Evolutionary conservation across 2,329 filamentous ascomycete genomes (phyloP).

Genomic region (Coniochaeta hoffmannii): DNA sequence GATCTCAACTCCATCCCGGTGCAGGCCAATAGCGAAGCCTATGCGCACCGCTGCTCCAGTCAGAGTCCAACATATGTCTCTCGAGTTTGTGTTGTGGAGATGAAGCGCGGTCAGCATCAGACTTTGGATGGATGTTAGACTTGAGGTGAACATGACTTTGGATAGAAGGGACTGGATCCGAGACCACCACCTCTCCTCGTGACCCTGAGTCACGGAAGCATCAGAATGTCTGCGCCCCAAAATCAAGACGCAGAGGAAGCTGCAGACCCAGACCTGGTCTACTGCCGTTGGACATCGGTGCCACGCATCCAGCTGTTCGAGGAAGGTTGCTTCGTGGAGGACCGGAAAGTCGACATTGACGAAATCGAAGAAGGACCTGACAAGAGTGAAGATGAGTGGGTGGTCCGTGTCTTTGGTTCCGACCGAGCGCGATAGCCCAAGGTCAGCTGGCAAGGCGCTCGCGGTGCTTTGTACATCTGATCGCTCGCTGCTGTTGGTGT

Average conservation of each 20-base stretch:
- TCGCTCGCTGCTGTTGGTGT: slow-evolving; percentile 1
- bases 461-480: neutral
- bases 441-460: slow-evolving; percentile 1
- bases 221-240: slow-evolving; percentile 26
- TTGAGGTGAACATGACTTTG: slow-evolving; percentile 33
- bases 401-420: neutral
- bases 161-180: slow-evolving; percentile 30
- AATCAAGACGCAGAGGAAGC: slow-evolving; percentile 31
- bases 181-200: slow-evolving; percentile 32
- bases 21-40: slow-evolving; percentile 34
- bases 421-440: slow-evolving; percentile 9
- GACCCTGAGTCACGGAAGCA: slow-evolving; percentile 24
- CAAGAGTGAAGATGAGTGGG: slow-evolving; percentile 13
- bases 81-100: slow-evolving; percentile 35
- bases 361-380: slow-evolving; percentile 30
- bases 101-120: slow-evolving; percentile 32
- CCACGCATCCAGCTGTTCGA: slow-evolving; percentile 30
- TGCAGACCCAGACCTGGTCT: slow-evolving; percentile 32
- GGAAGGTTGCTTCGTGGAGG: slow-evolving; percentile 33
- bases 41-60: slow-evolving; percentile 34
- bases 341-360: slow-evolving; percentile 34
- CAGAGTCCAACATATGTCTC: slow-evolving; percentile 32
- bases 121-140: slow-evolving; percentile 30
- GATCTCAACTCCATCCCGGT: slow-evolving; percentile 29
- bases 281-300: slow-evolving; percentile 18